Base-by-base conservation (phyloP, 192 early-diverging fungal genomes). In the Paraglomus brasilianum region DNA sequence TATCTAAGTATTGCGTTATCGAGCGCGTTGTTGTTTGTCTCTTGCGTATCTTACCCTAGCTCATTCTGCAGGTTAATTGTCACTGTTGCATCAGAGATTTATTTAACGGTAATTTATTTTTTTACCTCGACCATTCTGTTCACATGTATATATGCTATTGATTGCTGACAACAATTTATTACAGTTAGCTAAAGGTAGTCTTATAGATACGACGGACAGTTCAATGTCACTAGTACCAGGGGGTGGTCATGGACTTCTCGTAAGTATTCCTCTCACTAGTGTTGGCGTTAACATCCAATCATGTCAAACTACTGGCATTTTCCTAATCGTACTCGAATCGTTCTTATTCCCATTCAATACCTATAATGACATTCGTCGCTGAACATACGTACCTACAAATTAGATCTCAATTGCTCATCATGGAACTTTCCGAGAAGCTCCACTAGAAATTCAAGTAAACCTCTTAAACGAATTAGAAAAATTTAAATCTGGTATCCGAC, bases 161-260 rank as follows among this genome's bases (percentile, higher is more conserved):
- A n/a, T n/a, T n/a, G n/a, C n/a, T 53, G 40, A 24, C 43, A 19
- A 14, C 30, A 52, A 41, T 9, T 5, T 43, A 30, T 40, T n/a
- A 17, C 39, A 69, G 67, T 77, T 93, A 67, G 87, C 96, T 39
- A 97, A 96, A 79, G 96, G 96, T n/a, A 86, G 88, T 22, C 72
- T 97, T 22, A 80, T 88, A 0, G 78, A 74, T 24, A 83, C 74
- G 9, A 50, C 13, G 24, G 39, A 71, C 10, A 50, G 73, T 52
- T 41, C 62, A 17, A 17, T 11, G 14, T 72, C 74, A 0, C 66
- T 80, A 15, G 76, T 92, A 40, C 89, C 91, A 24, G 92, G 91
- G 59, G 90, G 93, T 66, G 90, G 90, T 5, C 96, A 98, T 72
- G 73, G 92, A 0, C 72, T 98, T 1, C 73, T 95, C 11, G 67